Percentiles rank a stretch among this genome's conserved stretches.
These are phyloP conservation scores for Aegilops bicornis DNA, from an alignment of 176 grass and related monocot species.

Conservation along the genomic window DNA sequence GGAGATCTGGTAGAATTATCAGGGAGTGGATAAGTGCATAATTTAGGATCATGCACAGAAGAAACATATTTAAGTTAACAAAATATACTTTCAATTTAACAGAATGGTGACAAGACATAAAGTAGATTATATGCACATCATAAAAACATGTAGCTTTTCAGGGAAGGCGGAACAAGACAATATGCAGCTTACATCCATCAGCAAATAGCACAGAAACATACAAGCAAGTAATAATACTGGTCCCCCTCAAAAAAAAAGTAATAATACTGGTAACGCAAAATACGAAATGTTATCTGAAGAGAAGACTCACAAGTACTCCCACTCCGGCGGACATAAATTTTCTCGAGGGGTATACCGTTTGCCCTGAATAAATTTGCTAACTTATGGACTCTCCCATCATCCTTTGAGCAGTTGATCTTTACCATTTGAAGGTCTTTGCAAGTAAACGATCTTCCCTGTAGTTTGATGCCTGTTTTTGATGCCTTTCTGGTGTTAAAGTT, in stretches of 20 bases:
- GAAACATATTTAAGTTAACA: neutral
- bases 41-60: neutral
- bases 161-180: neutral
- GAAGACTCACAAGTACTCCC: too few species aligned
- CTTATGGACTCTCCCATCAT: neutral
- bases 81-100: neutral
- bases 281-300: too few species aligned
- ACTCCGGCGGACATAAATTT: too few species aligned
- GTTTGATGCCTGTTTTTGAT: neutral
- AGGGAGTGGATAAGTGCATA: neutral
- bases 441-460: conserved; percentile 5
- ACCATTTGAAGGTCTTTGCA: conserved; percentile 11
- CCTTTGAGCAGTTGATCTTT: conserved; percentile 25
- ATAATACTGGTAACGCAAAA: neutral
- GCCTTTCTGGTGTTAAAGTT: neutral
- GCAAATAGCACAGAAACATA: neutral
- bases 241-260: too few species aligned
- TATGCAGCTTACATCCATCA: neutral
- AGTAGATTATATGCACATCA: neutral
- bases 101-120: neutral
- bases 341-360: conserved; percentile 5
- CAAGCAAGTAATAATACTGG: too few species aligned
- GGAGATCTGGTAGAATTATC: neutral
- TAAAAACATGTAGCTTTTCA: neutral
- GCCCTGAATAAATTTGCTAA: conserved; percentile 14